Base-by-base conservation (phyloP, 75 land plant genomes). In the Gnetum montanum region DNA sequence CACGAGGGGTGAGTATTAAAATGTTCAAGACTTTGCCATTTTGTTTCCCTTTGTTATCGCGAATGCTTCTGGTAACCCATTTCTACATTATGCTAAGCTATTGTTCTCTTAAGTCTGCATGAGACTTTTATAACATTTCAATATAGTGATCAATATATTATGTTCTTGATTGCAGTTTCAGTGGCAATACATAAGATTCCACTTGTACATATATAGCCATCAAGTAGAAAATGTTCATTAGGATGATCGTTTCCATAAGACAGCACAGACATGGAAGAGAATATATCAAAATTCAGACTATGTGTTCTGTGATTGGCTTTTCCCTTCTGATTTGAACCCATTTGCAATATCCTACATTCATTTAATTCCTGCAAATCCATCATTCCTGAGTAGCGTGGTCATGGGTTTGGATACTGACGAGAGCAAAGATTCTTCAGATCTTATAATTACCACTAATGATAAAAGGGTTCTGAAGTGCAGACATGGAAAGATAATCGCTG, bases 371-470 rank as follows among this genome's bases (percentile, higher is more conserved):
- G 37, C 31, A 10, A 36, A 52, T 33, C 55, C 55, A 30, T 52
- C 22, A 33, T 52, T 36, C 22, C 22, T 52, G 22, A 25, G 24
- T 31, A 20, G 1, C 1, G 34, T 18, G 27, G 35, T 25, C 31
- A 31, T 18, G 19, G 34, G 37, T 20, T 52, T 52, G 55, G 37
- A 33, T 6, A 33, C 25, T 19, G 16, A 5, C 10, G 10, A 16
- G 8, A 31, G 35, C 30, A 29, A 31, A 7, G 34, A 25, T 18
- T 52, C 34, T 18, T 36, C 37, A 18, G 55, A 52, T 18, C 8
- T 52, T 31, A 52, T 52, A 52, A 52, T 52, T 33, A 36, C 34
- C 36, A 52, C 55, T 33, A 8, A 33, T 52, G 55, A 52, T 52
- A 20, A 19, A 20, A 52, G 34, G 22, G 8, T 52, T 33, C n/a